These are phyloP conservation scores for Chenopodium suecicum DNA, from an alignment of 148 eudicot species.

Conservation along the genomic window DNA sequence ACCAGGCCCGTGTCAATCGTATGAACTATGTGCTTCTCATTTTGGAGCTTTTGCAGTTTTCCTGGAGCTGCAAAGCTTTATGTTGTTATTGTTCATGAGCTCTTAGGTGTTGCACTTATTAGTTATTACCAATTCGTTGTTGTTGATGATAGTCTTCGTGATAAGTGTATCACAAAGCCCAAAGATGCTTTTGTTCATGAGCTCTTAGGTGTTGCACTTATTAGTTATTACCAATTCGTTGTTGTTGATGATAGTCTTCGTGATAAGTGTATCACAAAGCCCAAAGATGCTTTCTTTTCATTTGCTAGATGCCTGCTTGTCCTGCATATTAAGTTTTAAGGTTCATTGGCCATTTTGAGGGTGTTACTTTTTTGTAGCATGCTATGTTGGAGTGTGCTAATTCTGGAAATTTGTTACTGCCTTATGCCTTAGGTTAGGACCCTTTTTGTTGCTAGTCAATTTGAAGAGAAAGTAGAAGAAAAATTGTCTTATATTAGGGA, in stretches of 20 bases:
- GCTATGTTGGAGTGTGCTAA: too few relatives aligned
- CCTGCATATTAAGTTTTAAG: too few relatives aligned
- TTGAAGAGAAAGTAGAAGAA: too few relatives aligned
- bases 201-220: not conserved
- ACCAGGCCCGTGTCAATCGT: not conserved
- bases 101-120: not conserved
- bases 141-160: not conserved
- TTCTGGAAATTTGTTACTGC: too few relatives aligned
- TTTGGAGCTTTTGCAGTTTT: not conserved
- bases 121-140: not conserved
- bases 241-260: not conserved
- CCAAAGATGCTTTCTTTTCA: too few relatives aligned
- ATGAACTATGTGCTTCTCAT: not conserved
- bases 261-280: not conserved
- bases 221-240: not conserved
- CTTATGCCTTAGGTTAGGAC: too few relatives aligned
- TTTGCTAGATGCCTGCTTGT: too few relatives aligned
- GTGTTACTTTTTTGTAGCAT: too few relatives aligned
- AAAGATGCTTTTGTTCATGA: not conserved
- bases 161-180: not conserved
- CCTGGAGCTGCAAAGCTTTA: not conserved
- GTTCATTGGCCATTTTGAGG: too few relatives aligned
- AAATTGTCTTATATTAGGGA: too few relatives aligned
- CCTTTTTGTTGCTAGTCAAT: too few relatives aligned
- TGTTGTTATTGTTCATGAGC: not conserved